Evolutionary conservation across 106 monocot species (phyloP).

Genomic region (Dioscorea alata): DNA sequence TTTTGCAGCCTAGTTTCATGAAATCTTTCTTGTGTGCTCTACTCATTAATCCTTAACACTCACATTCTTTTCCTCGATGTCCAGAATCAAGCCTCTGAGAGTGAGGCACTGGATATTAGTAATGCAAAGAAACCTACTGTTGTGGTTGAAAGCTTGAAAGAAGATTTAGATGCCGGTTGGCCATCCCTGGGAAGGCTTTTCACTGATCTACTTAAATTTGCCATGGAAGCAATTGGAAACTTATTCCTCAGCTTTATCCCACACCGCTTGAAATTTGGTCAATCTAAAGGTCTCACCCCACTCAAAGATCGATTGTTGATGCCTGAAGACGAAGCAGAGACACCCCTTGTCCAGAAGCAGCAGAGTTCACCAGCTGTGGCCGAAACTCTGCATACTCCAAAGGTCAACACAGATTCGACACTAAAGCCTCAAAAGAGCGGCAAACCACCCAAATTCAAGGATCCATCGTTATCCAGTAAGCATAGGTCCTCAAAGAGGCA

Average conservation of each 20-base stretch:
- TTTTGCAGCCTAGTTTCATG: neutral
- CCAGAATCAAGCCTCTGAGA: conserved; percentile 39
- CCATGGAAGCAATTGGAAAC: conserved; percentile 39
- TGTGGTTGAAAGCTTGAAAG: conserved; percentile 60
- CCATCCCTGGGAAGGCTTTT: conserved; percentile 52
- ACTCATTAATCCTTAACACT: neutral
- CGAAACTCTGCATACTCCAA: conserved; percentile 31
- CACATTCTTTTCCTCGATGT: neutral
- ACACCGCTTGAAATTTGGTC: conserved; percentile 15
- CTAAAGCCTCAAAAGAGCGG: conserved; percentile 56
- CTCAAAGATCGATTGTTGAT: conserved; percentile 71
- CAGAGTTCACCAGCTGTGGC: conserved; percentile 27
- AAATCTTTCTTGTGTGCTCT: neutral
- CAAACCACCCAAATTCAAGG: conserved; percentile 63
- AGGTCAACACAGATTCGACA: conserved; percentile 22
- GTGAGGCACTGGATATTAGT: conserved; percentile 18
- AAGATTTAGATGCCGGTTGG: conserved; percentile 75
- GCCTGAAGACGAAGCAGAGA: conserved; percentile 60
- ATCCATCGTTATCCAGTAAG: conserved; percentile 50
- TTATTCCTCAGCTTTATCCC: conserved; percentile 53
- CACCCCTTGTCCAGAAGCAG: conserved; percentile 42
- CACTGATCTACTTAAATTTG: conserved; percentile 41
- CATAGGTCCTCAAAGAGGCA: conserved; percentile 79
- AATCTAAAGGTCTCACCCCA: conserved; percentile 53
- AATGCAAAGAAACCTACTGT: conserved; percentile 26